A percentile compares a stretch with the other conserved stretches of the same genome.
Evolutionary conservation across 1,284 basidiomycete genomes (phyloP).

Genomic region (Apiotrichum akiyoshidainum): DNA sequence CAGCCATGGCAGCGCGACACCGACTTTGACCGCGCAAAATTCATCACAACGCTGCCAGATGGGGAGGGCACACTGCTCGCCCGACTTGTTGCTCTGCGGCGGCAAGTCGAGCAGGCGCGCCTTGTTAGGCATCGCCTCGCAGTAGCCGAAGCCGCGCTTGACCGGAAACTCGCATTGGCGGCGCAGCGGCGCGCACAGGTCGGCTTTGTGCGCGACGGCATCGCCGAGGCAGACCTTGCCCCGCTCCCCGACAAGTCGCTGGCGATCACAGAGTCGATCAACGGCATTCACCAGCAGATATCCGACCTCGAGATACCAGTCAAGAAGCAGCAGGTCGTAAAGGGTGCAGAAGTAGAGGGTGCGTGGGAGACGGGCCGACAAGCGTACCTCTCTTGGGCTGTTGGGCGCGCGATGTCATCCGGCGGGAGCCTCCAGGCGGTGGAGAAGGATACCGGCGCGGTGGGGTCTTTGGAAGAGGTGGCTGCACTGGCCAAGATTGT

Average conservation of each 20-base stretch:
- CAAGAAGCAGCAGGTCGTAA: no score
- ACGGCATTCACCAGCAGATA: constrained; percentile 32
- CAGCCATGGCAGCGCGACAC: constrained; percentile 50
- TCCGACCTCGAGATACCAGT: constrained; percentile 26
- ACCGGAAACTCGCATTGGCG: constrained; percentile 37
- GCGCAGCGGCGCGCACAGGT: constrained; percentile 44
- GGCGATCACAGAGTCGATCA: constrained; percentile 25
- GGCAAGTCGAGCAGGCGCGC: constrained; percentile 46
- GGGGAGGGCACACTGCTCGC: constrained; percentile 37
- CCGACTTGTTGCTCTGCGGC: constrained; percentile 37
- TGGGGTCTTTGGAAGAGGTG: constrained; percentile 23
- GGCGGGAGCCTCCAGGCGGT: constrained; percentile 15
- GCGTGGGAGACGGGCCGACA: constrained; percentile 50
- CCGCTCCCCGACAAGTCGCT: constrained; percentile 36
- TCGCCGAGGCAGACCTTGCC: constrained; percentile 31
- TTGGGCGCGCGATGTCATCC: constrained; percentile 27
- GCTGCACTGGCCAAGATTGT: constrained; percentile 19
- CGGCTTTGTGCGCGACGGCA: constrained; percentile 43
- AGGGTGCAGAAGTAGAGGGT: constrained; percentile 2
- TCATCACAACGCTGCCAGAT: constrained; percentile 34
- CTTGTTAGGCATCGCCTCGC: constrained; percentile 37
- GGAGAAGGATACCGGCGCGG: constrained; percentile 22
- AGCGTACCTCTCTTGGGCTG: constrained; percentile 49
- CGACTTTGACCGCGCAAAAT: constrained; percentile 47
- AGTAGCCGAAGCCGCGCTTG: constrained; percentile 41